Base-by-base conservation (phyloP, 768 basidiomycete genomes). In the Russula abietina region DNA sequence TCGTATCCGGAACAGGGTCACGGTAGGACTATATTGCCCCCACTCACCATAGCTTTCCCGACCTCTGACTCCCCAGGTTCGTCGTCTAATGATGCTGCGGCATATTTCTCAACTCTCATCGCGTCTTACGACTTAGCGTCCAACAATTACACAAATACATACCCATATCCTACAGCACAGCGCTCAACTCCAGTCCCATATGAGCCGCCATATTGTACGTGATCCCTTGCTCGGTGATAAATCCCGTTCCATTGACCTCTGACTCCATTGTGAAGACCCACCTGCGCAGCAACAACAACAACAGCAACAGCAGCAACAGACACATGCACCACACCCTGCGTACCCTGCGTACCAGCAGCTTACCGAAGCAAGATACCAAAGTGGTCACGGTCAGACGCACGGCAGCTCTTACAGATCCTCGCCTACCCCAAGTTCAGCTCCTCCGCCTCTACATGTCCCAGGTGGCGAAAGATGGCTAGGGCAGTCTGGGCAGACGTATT, bases 11-110 rank as follows among this genome's bases (percentile, higher is more conserved):
- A 36, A 62, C 65, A 66, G 65, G 67, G 67, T 68, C 65, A 66
- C 61, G 67, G 67, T 68, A 68, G 61, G 65, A 66, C 58, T 45
- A 57, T 24, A 46, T 61, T 68, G 43, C 65, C 67, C 51, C 65
- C 67, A 53, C 65, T 68, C 52, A 66, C 67, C 14, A 51, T 56
- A 62, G 61, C 61, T 5, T 62, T 68, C 55, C 67, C 64, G 41
- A 63, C 58, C 45, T 59, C 58, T 66, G 11, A 62, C 55, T 39
- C 58, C 55, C 60, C 65, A 68, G 67, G 67, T 68, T 62, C 45
- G 67, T 66, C 26, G 45, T 60, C 43, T 61, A 48, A 67, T 58
- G 46, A 57, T 39, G 17, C 52, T 65, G 41, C 57, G 57, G 59
- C 57, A 52, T n/a, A 22, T 57, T 26, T 28, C 67, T 66, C 65